Conservation (phyloP, 805 yeast species). For the Cyberlindnera meyerae region DNA sequence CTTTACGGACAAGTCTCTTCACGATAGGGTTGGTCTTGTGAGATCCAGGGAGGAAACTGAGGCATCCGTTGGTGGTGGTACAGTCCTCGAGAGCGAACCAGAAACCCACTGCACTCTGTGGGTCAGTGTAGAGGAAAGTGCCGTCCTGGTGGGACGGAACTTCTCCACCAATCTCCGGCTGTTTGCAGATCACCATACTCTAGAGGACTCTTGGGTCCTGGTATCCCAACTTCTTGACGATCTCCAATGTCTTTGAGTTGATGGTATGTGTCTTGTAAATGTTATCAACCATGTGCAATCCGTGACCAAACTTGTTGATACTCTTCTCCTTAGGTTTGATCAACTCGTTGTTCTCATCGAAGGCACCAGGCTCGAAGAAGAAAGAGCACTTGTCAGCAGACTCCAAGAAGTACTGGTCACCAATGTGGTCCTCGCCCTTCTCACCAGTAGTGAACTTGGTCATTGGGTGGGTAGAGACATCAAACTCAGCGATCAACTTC, state of each 20-base stretch:
- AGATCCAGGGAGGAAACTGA: slow-evolving; percentile 65
- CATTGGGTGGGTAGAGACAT: slow-evolving; percentile 54
- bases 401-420: slow-evolving; percentile 65
- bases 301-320: slow-evolving; percentile 78
- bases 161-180: slow-evolving; percentile 65
- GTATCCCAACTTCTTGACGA: slow-evolving; percentile 49
- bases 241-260: slow-evolving; percentile 41
- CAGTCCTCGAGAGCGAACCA: slow-evolving; percentile 83
- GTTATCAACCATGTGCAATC: slow-evolving; percentile 51
- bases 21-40: slow-evolving; percentile 53
- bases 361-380: slow-evolving; percentile 70
- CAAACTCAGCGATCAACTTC: slow-evolving; percentile 43
- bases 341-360: slow-evolving; percentile 48
- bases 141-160: slow-evolving; percentile 81
- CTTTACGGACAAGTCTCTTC: slow-evolving; percentile 58
- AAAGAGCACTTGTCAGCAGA: slow-evolving; percentile 65
- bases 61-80: slow-evolving; percentile 60
- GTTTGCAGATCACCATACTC: slow-evolving; percentile 76
- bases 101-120: slow-evolving; percentile 68
- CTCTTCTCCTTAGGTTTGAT: slow-evolving; percentile 49
- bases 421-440: slow-evolving; percentile 52
- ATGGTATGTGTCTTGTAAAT: slow-evolving; percentile 48
- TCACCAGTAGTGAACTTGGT: slow-evolving; percentile 62
- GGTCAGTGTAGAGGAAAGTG: slow-evolving; percentile 65
- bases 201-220: slow-evolving; percentile 69